Conservation (phyloP, 345 rosid genomes). For the Garcia nutans region DNA sequence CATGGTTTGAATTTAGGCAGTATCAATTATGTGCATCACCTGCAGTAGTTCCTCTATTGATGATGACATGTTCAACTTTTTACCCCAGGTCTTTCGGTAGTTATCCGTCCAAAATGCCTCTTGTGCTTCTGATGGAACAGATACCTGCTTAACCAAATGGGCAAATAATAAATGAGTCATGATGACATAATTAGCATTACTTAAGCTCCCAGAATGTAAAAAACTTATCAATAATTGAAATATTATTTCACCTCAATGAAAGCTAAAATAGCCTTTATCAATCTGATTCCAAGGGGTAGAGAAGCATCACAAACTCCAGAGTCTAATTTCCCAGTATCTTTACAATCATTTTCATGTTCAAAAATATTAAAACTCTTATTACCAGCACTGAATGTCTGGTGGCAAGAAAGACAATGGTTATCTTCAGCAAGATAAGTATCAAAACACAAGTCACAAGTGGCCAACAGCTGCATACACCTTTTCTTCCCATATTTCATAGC, state of each 20-base stretch:
- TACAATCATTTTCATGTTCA: constrained; percentile 45
- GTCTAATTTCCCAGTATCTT: constrained; percentile 42
- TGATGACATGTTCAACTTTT: constrained; percentile 54
- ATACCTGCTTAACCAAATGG: constrained; percentile 46
- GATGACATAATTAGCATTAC: not conserved
- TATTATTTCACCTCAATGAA: constrained; percentile 60
- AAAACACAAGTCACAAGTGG: constrained; percentile 65
- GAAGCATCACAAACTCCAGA: constrained; percentile 38
- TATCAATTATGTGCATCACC: constrained; percentile 38
- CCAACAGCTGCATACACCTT: constrained; percentile 54
- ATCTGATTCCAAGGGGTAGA: constrained; percentile 69
- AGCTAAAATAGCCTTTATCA: constrained; percentile 64
- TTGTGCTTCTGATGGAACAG: constrained; percentile 74
- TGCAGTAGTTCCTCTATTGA: constrained; percentile 68
- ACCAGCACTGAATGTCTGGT: constrained; percentile 46
- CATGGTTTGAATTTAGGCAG: not conserved
- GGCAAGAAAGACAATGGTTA: constrained; percentile 65
- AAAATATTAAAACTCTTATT: constrained; percentile 28
- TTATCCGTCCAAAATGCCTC: constrained; percentile 72
- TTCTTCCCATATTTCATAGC: constrained; percentile 61
- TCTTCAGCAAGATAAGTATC: constrained; percentile 49
- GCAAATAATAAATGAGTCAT: not conserved
- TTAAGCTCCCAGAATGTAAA: not conserved
- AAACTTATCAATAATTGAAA: not conserved
- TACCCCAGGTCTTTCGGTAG: constrained; percentile 53